These are phyloP conservation scores for Colletotrichum kahawae DNA, from an alignment of 2,329 filamentous ascomycete genomes.

Conservation along the genomic window DNA sequence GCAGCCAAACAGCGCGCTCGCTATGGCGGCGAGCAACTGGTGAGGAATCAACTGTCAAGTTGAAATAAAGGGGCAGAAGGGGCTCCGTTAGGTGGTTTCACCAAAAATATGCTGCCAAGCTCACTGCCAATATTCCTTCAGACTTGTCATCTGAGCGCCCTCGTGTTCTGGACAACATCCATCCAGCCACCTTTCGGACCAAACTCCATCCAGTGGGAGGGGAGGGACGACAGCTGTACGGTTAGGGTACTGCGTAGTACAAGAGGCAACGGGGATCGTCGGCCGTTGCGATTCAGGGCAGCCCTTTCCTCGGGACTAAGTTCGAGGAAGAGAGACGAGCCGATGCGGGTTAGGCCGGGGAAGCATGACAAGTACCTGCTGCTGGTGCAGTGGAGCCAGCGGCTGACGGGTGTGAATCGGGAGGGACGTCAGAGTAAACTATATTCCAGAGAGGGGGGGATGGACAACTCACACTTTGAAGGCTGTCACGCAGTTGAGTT, in stretches of 20 bases:
- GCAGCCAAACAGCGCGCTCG: background rate
- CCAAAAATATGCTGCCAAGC: conserved; percentile 2
- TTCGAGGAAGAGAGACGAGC: conserved; percentile 12
- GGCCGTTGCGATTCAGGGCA: conserved; percentile 19
- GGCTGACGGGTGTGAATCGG: conserved; percentile 7
- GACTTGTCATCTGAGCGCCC: conserved; percentile 10
- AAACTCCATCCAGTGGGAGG: background rate
- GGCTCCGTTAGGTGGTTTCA: conserved; percentile 9
- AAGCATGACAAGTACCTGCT: conserved; percentile 2
- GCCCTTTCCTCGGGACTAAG: background rate
- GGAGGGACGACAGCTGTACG: background rate
- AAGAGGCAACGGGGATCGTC: conserved; percentile 8
- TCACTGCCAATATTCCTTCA: background rate
- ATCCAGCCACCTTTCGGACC: background rate
- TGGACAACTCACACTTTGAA: background rate
- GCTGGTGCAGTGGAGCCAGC: background rate
- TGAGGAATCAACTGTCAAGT: background rate
- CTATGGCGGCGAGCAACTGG: background rate
- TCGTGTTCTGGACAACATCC: background rate
- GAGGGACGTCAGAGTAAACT: conserved; percentile 3
- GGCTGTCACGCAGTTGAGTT: background rate
- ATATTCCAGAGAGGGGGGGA: background rate
- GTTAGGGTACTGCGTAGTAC: background rate
- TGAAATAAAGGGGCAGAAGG: conserved; percentile 5
- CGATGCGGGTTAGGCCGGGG: background rate